These are phyloP conservation scores for Artemisia argyi DNA, from an alignment of 129 eudicot genomes.

Conservation along the genomic window DNA sequence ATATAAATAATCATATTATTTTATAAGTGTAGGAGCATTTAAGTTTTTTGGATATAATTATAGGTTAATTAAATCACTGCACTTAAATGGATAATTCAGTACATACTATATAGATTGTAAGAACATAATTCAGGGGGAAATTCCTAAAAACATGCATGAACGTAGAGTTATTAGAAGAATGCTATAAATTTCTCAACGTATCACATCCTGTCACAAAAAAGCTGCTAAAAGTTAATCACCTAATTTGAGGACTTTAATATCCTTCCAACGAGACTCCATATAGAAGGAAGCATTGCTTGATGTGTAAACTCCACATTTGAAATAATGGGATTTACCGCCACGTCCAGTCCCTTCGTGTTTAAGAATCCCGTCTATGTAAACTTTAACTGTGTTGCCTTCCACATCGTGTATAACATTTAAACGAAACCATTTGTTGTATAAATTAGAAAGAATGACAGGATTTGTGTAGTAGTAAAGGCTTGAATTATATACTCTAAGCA, in stretches of 20 bases:
- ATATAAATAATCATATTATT: too few species aligned
- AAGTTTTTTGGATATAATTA: too few species aligned
- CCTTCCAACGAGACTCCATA: constrained; percentile 37
- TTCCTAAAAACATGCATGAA: too few species aligned
- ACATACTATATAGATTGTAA: too few species aligned
- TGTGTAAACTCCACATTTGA: constrained; percentile 37
- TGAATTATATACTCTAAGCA: constrained; percentile 32
- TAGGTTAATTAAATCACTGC: too few species aligned
- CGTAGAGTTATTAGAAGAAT: too few species aligned
- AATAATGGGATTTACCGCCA: constrained; percentile 18
- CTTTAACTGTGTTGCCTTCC: constrained; percentile 19
- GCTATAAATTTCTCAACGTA: too few species aligned
- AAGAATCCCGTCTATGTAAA: constrained; percentile 25
- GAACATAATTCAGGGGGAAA: too few species aligned
- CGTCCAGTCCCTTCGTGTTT: constrained; percentile 17
- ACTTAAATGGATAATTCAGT: too few species aligned
- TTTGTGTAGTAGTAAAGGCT: constrained; percentile 16
- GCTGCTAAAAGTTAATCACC: background rate
- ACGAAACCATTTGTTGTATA: constrained; percentile 33
- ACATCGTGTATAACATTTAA: constrained; percentile 37
- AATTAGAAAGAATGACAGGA: background rate
- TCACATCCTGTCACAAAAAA: too few species aligned
- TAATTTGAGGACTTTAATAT: background rate
- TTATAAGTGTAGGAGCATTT: too few species aligned
- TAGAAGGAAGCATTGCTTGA: constrained; percentile 13